Conservation (phyloP, 192 early-diverging fungal genomes). For the Jimgerdemannia lactiflua region DNA sequence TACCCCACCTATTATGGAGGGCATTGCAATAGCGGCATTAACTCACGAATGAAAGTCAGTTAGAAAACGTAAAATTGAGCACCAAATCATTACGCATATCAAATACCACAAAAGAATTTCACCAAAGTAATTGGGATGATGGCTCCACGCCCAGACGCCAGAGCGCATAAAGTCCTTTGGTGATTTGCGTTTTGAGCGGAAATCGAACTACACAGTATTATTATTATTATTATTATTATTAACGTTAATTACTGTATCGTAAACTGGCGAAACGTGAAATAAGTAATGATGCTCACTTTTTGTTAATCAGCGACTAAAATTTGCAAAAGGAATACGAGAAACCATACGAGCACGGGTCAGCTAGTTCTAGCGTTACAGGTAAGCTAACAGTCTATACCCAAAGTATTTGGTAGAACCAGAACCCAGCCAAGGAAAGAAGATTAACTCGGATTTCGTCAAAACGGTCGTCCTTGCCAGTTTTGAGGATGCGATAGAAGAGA, state of each 20-base stretch:
- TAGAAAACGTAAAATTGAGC: too few species aligned
- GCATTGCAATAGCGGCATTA: too few species aligned
- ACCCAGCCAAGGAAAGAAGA: conserved; percentile 2
- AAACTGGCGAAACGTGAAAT: too few species aligned
- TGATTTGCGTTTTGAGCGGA: conserved; percentile 3
- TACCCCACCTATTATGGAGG: too few species aligned
- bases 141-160: conserved; percentile 15
- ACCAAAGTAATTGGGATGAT: conserved; percentile 25
- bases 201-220: conserved; percentile 7
- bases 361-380: conserved; percentile 14
- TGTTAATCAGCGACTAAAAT: too few species aligned
- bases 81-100: too few species aligned
- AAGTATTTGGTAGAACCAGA: conserved; percentile 17
- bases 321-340: conserved; percentile 9
- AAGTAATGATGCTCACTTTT: too few species aligned
- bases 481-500: conserved; percentile 16
- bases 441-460: conserved; percentile 12
- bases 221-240: too few species aligned
- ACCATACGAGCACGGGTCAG: conserved; percentile 13
- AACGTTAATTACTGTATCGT: too few species aligned
- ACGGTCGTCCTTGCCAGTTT: conserved; percentile 15
- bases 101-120: conserved; percentile 23
- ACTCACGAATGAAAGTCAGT: too few species aligned
- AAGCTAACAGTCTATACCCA: conserved; percentile 20
- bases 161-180: conserved; percentile 9